Evolutionary conservation across 2,329 filamentous ascomycete genomes (phyloP).

Genomic region (Pseudogymnoascus sp.): DNA sequence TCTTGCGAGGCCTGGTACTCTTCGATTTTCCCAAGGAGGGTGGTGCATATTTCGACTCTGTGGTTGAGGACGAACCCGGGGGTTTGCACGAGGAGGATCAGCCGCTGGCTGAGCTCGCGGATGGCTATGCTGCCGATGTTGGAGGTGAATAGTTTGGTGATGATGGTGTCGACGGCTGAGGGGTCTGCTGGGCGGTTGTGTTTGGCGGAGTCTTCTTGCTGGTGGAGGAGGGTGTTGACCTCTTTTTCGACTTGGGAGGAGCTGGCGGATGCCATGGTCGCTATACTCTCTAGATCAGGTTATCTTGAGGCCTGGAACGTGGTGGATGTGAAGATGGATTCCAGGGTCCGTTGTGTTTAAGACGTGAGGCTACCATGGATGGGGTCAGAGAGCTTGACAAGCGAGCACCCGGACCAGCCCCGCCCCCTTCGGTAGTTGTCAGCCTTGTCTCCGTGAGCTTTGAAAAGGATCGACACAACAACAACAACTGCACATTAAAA

Average conservation of each 20-base stretch:
- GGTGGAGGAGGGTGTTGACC: slow-evolving; percentile 34
- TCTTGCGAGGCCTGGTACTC: slow-evolving; percentile 57
- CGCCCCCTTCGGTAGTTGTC: not conserved
- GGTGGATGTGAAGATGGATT: not conserved
- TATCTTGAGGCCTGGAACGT: not conserved
- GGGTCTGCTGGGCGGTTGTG: slow-evolving; percentile 18
- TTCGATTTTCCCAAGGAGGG: slow-evolving; percentile 55
- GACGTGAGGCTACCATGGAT: not conserved
- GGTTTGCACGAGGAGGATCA: slow-evolving; percentile 54
- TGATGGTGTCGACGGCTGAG: slow-evolving; percentile 24
- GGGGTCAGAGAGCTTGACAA: not conserved
- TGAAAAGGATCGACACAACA: not conserved
- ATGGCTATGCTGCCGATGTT: slow-evolving; percentile 27
- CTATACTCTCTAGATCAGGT: not conserved
- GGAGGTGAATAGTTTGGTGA: slow-evolving; percentile 27
- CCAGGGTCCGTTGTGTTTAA: not conserved
- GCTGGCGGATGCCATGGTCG: slow-evolving; percentile 29
- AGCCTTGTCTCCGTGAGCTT: not conserved
- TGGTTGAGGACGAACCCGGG: slow-evolving; percentile 52
- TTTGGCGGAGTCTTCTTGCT: slow-evolving; percentile 36
- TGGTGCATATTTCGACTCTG: slow-evolving; percentile 69
- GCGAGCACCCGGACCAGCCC: not conserved
- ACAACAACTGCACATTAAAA: not conserved
- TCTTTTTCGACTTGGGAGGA: slow-evolving; percentile 38
- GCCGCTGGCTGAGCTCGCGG: slow-evolving; percentile 34